Evolutionary conservation across 148 eudicot genomes (phyloP).

Genomic region (Amaranthus hypochondriacus): DNA sequence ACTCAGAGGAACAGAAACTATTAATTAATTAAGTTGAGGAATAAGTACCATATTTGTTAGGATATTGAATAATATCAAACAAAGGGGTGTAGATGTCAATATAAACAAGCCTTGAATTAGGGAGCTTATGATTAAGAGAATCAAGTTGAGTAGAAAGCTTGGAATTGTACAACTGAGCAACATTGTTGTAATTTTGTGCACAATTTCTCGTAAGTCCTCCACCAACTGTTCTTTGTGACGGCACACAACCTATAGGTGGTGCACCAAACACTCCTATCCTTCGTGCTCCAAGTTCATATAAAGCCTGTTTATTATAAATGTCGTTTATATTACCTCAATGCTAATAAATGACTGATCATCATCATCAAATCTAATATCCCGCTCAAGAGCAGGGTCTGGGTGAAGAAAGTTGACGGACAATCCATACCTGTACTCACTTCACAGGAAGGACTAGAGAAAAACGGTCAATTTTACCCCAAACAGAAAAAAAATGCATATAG

Average conservation of each 20-base stretch:
- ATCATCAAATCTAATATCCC: too few species aligned
- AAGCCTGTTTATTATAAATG: constrained; percentile 22
- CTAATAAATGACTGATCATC: too few species aligned
- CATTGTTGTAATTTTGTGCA: constrained; percentile 29
- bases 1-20: neutral
- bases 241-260: constrained; percentile 55
- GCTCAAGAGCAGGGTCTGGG: too few species aligned
- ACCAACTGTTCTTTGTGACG: constrained; percentile 46
- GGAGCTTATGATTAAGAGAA: constrained; percentile 17
- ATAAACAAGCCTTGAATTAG: constrained; percentile 26
- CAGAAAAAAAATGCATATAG: too few species aligned
- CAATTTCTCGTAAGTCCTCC: constrained; percentile 40
- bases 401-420: too few species aligned
- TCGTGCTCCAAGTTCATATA: constrained; percentile 37
- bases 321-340: too few species aligned
- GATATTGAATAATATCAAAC: constrained; percentile 24
- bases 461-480: too few species aligned
- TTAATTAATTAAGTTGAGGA: neutral
- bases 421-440: too few species aligned
- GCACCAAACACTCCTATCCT: constrained; percentile 39
- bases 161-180: constrained; percentile 33
- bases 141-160: constrained; percentile 30
- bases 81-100: constrained; percentile 32
- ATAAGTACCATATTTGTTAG: constrained; percentile 26
- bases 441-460: too few species aligned